Evolutionary conservation across 192 early-diverging fungal genomes (phyloP), one percentile per base, ranked within the genome.

Genomic region (Funneliformis mosseae): DNA sequence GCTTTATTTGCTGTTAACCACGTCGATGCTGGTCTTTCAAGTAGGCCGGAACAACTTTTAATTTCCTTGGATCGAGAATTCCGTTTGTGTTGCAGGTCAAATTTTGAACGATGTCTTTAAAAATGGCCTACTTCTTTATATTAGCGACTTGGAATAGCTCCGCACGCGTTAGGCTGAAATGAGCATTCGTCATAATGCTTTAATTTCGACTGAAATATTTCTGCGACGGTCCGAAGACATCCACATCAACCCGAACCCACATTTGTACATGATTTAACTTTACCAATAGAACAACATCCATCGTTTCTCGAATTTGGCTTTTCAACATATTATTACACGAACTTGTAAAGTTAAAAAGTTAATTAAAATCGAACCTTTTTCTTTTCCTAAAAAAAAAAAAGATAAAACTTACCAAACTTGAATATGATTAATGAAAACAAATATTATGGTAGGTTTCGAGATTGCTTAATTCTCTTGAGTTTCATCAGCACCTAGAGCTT

Each of bases 251-350:
- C 88, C 23, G 90, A 82, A 23, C 91, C 91, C 4, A 84, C 85
- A 63, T 89, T 90, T 21, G 89, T 90, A 83, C 90, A 91, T 16
- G 84, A 81, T 78, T 89, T 90, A 80, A 92, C 71, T 63, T 89
- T 87, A 33, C 83, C 91, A 39, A 91, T 81, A 21, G 87, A 86
- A 43, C 76, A 78, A 66, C 85, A 89, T 0, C 74, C 80, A 60
- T 85, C 84, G 41, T 64, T 50, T 80, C 48, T 45, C 81, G 81
- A 41, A 92, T 86, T 42, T 89, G 83, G 33, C 87, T 88, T 81
- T 92, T 92, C 46, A 87, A 88, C 27, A 92, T 81, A 78, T 92
- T 92, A 85, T 92, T 92, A 79, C 92, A 92, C 41, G 92, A 93
- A 80, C 74, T 76, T 27, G 5, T 39, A 48, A 59, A 61, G 21